phyloP scores from a whole-genome alignment of 2,329 filamentous ascomycete genomes.

The Talaromyces atroroseus region DNA sequence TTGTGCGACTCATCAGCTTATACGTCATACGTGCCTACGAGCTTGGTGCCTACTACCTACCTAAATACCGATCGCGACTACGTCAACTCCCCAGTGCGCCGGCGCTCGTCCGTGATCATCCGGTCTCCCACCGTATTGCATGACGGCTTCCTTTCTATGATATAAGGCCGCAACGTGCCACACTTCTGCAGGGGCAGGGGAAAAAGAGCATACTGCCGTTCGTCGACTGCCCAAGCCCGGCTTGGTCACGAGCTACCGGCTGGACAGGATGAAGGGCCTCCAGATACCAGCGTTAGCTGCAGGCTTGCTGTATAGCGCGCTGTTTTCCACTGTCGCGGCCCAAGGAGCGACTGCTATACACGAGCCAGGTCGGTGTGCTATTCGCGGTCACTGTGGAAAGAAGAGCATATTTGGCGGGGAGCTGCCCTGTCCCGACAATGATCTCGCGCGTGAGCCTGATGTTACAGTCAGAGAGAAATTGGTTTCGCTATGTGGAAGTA shows the following conservation, averaged over 20 bases:
- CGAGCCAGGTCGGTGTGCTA: constrained; percentile 81
- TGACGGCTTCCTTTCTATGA: not conserved
- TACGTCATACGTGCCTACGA: not conserved
- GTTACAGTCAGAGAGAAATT: constrained; percentile 68
- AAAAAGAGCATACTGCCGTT: not conserved
- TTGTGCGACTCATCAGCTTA: not conserved
- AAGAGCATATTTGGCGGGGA: constrained; percentile 84
- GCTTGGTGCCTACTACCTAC: not conserved
- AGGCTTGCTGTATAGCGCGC: constrained; percentile 23
- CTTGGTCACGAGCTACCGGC: constrained; percentile 7
- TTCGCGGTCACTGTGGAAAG: constrained; percentile 86
- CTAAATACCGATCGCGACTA: not conserved
- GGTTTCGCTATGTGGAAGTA: constrained; percentile 75
- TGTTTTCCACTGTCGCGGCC: constrained; percentile 22
- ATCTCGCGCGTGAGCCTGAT: constrained; percentile 67
- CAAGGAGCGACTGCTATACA: constrained; percentile 53
- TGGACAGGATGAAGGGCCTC: constrained; percentile 27
- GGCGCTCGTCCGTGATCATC: not conserved
- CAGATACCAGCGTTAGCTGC: constrained; percentile 22
- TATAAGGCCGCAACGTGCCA: not conserved
- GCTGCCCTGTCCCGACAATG: constrained; percentile 90
- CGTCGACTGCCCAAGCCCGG: not conserved
- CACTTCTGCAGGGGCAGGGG: not conserved
- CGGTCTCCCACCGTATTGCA: not conserved
- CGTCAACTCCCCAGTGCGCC: not conserved